phyloP scores from a whole-genome alignment of 163 green algal species.

The Chlamydomonas reinhardtii region DNA sequence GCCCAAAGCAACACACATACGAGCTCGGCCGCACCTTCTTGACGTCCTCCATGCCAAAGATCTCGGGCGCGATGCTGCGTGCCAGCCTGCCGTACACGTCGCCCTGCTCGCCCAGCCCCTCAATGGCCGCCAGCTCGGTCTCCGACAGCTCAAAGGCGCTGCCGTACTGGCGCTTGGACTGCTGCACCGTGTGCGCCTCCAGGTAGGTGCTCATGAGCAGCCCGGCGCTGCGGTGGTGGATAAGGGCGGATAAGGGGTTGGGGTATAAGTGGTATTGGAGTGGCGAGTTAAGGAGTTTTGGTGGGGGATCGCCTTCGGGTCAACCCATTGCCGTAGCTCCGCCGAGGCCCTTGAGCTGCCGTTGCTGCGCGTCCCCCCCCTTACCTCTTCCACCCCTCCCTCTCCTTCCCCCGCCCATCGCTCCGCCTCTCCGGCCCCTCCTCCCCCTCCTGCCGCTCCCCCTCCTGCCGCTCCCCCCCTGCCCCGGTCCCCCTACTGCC shows the following conservation, averaged over 20 bases:
- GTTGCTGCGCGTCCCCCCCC: no score
- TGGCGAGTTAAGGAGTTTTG: neutral
- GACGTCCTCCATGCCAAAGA: conserved; percentile 98
- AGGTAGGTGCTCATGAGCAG: conserved; percentile 93
- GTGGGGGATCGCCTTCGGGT: no score
- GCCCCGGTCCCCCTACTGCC: no score
- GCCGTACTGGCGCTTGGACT: conserved; percentile 47
- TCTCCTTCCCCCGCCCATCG: no score
- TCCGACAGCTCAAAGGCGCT: conserved; percentile 38
- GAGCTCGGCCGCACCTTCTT: conserved; percentile 91
- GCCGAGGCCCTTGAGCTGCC: no score
- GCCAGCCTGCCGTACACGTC: conserved; percentile 93
- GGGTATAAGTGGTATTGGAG: neutral
- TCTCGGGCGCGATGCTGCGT: conserved; percentile 95
- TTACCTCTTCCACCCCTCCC: no score
- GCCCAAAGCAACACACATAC: no score
- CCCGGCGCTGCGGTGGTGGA: conserved; percentile 56
- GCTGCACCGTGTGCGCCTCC: conserved; percentile 62
- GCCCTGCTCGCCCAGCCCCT: conserved; percentile 72
- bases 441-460: neutral
- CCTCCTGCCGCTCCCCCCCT: neutral
- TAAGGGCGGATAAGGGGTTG: neutral
- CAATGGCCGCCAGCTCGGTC: conserved; percentile 67
- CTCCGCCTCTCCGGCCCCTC: no score
- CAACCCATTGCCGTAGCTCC: no score